Evolutionary conservation across 768 basidiomycete species (phyloP).

Genomic region (Tephrocybe sp.): DNA sequence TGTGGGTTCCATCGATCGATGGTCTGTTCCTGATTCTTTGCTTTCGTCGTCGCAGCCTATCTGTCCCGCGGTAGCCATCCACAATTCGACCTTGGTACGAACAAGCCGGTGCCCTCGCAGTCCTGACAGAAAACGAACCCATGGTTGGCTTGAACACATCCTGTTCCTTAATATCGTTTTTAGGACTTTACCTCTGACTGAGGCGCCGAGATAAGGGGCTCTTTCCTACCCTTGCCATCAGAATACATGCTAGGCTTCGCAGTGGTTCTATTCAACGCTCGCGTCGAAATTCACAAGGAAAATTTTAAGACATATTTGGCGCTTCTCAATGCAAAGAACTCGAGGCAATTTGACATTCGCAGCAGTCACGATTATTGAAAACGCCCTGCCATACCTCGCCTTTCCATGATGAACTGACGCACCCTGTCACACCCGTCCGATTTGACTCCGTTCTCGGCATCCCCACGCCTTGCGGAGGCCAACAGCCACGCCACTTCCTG

Average conservation of each 20-base stretch:
- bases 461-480: constrained; percentile 3
- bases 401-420: not conserved
- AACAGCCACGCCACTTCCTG: constrained; percentile 5
- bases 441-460: too few species aligned
- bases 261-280: too few species aligned
- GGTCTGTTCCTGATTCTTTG: not conserved
- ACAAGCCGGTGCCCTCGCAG: too few species aligned
- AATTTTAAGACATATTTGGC: not conserved
- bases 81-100: too few species aligned
- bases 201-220: not conserved
- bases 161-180: too few species aligned
- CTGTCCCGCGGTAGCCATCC: too few species aligned
- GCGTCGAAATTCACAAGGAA: too few species aligned
- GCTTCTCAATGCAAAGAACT: not conserved
- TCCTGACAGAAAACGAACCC: too few species aligned
- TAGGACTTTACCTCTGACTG: too few species aligned
- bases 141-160: too few species aligned
- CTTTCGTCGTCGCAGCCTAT: too few species aligned
- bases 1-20: not conserved
- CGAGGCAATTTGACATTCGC: not conserved
- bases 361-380: not conserved
- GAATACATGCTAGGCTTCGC: too few species aligned
- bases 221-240: not conserved
- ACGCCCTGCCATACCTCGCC: not conserved
- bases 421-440: not conserved